Evolutionary conservation across 208 protist species (phyloP).

Genomic region (Crithidia bombi): DNA sequence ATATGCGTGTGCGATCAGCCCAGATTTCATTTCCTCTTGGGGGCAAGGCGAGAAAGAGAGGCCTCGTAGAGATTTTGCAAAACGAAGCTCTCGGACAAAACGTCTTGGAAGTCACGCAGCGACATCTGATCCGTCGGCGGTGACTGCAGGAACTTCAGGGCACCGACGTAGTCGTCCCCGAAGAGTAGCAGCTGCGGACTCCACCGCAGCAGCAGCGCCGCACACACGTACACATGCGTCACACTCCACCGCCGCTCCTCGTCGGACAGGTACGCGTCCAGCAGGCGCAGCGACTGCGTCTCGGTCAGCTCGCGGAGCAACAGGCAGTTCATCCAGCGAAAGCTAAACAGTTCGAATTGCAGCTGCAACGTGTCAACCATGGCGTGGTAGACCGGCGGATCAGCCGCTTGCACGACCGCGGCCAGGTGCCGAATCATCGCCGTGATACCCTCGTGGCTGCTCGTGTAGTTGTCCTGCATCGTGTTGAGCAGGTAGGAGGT

Average conservation of each 20-base stretch:
- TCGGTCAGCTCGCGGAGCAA: slow-evolving; percentile 88
- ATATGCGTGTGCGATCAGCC: neutral
- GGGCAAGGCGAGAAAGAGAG: slow-evolving; percentile 31
- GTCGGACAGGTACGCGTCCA: slow-evolving; percentile 91
- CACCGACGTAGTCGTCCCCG: slow-evolving; percentile 58
- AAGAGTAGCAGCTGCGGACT: slow-evolving; percentile 53
- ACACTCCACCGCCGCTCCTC: slow-evolving; percentile 62
- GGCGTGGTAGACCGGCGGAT: slow-evolving; percentile 58
- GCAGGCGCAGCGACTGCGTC: slow-evolving; percentile 77
- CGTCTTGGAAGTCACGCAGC: slow-evolving; percentile 55
- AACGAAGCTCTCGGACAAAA: slow-evolving; percentile 69
- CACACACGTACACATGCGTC: slow-evolving; percentile 90
- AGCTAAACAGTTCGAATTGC: slow-evolving; percentile 84
- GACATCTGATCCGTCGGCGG: slow-evolving; percentile 63
- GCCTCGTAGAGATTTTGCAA: slow-evolving; percentile 75
- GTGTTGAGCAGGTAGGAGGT: slow-evolving; percentile 80
- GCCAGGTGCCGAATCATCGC: slow-evolving; percentile 88
- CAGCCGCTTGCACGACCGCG: slow-evolving; percentile 63
- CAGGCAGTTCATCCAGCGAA: slow-evolving; percentile 94
- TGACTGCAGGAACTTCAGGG: slow-evolving; percentile 75
- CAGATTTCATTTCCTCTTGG: neutral
- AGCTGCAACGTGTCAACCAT: slow-evolving; percentile 61
- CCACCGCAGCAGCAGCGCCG: slow-evolving; percentile 80
- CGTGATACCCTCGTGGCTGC: slow-evolving; percentile 89
- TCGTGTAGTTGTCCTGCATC: slow-evolving; percentile 93